Evolutionary conservation across 2,329 filamentous ascomycete genomes (phyloP), one percentile per base, ranked within the genome.

Genomic region (Neocatenulostroma microsporum): DNA sequence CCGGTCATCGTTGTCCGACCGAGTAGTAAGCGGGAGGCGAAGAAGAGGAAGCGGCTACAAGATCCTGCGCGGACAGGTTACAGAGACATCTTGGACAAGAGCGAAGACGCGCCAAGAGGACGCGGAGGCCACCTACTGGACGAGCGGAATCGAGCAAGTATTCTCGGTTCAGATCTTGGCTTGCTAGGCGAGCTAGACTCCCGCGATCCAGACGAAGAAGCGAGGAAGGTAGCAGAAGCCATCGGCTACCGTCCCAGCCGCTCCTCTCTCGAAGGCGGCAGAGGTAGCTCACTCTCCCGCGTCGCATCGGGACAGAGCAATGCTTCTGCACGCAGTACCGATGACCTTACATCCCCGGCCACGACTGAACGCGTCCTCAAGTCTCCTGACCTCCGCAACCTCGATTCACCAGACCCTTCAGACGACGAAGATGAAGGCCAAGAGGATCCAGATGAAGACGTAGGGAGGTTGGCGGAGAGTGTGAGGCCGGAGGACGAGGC

Each of bases 1-100:
- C 88, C 88, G 1, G 88, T 94, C 6, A 88, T 94, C 20, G 88
- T 95, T 21, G 88, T 94, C 8, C 77, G 88, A 3, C 87, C 88
- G 23, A 83, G 82, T 21, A 82, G 84, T 43, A 93, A 93, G 64
- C 81, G 88, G 14, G 76, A 84, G 55, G 91, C 91, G 64, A 93
- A 93, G 66, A 93, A 91, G 63, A 73, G 75, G 41, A 94, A 94
- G 67, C 79, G 88, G 20, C 74, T 78, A 34, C 78, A 82, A 36
- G 85, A 94, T 50, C 80, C 84, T 4, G 71, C 68, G 12, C 75
- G 87, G 21, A 78, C 82, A 48, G 82, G 79, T 29, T 94, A 94
- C 57, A 70, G 80, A 34, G 74, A 80, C 36, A 86, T 94, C 61
- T 66, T 94, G 8, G 76, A 82, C 34, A 73, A 82, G 49, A 78